phyloP scores from a whole-genome alignment of 2,329 filamentous ascomycete species.

The Diaporthe australafricana region DNA sequence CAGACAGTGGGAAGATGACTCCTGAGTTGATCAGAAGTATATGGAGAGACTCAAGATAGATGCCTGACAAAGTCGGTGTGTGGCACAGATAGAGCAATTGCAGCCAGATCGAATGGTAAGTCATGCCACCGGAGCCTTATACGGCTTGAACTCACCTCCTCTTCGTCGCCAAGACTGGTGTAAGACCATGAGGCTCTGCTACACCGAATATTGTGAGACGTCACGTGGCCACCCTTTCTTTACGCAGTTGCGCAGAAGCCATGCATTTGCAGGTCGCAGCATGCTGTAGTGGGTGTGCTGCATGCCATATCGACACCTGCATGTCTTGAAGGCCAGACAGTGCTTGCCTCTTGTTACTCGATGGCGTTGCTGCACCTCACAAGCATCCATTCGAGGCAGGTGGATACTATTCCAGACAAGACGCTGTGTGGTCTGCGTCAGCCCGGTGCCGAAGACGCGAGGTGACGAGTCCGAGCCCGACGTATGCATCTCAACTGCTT shows the following conservation, averaged over 20 bases:
- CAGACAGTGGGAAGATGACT: background rate
- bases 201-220: constrained; percentile 7
- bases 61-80: background rate
- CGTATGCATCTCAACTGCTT: background rate
- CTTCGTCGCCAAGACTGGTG: constrained; percentile 4
- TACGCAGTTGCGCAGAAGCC: constrained; percentile 3
- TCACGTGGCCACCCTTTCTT: background rate
- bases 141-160: background rate
- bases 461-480: background rate
- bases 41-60: background rate
- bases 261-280: background rate
- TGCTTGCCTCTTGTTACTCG: background rate
- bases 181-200: constrained; percentile 18
- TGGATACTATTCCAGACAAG: background rate
- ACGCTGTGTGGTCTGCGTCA: background rate
- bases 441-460: constrained; percentile 1
- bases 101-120: background rate
- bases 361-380: background rate
- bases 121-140: background rate
- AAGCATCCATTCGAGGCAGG: constrained; percentile 2
- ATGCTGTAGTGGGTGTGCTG: background rate
- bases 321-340: background rate
- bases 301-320: background rate
- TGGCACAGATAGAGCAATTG: background rate
- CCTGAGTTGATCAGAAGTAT: background rate